Evolutionary conservation across 495 filamentous ascomycete species (phyloP).

Genomic region (Daldinia childiae): DNA sequence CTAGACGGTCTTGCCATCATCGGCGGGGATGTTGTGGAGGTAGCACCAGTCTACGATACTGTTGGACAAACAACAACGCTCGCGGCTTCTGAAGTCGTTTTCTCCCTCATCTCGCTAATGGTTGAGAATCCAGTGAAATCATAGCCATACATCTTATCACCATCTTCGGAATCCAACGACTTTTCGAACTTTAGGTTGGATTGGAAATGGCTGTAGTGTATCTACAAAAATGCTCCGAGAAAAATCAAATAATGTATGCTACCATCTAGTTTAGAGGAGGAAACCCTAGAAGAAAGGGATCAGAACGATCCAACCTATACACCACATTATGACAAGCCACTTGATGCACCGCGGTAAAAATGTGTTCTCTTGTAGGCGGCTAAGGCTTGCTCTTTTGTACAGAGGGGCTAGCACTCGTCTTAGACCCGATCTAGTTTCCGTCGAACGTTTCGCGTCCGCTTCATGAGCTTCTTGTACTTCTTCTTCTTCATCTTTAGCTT

Average conservation of each 20-base stretch:
- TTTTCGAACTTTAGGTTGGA: constrained; percentile 9
- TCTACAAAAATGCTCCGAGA: constrained; percentile 22
- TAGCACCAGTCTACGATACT: constrained; percentile 74
- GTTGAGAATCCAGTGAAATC: constrained; percentile 47
- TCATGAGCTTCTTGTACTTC: constrained; percentile 99
- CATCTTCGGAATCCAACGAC: background rate
- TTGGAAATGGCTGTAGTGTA: constrained; percentile 25
- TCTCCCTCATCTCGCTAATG: constrained; percentile 51
- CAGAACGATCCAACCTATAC: constrained; percentile 33
- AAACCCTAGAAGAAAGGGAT: constrained; percentile 30
- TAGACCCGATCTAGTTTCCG: constrained; percentile 79
- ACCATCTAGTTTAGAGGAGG: constrained; percentile 30
- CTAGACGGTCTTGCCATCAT: constrained; percentile 77
- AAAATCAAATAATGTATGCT: constrained; percentile 25
- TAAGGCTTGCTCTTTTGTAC: constrained; percentile 36
- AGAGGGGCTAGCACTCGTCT: constrained; percentile 28
- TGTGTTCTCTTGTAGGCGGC: constrained; percentile 13
- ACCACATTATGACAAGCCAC: constrained; percentile 33
- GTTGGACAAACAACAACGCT: constrained; percentile 73
- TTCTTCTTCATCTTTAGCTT: constrained; percentile 99
- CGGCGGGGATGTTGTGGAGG: constrained; percentile 82
- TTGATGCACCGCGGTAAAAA: constrained; percentile 13
- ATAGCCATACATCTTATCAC: constrained; percentile 7
- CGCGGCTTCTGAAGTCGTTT: constrained; percentile 64
- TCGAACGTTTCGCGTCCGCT: constrained; percentile 86